phyloP scores from a whole-genome alignment of 495 filamentous ascomycete genomes.

The Aspergillus campestris region DNA sequence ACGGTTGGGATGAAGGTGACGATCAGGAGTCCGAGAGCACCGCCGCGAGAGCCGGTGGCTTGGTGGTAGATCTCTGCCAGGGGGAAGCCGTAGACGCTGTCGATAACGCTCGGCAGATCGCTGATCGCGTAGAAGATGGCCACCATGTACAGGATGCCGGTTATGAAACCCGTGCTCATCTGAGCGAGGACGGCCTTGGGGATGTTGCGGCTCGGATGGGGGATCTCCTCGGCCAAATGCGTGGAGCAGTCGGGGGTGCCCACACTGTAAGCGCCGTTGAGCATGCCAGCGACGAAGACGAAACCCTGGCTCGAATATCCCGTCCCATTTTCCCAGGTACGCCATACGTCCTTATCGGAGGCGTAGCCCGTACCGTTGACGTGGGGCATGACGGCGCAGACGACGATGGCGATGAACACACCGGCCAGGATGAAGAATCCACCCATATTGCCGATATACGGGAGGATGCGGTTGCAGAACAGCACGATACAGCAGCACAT shows the following conservation, averaged over 20 bases:
- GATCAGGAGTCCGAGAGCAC: conserved; percentile 50
- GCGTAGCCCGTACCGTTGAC: conserved; percentile 40
- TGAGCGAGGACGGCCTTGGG: conserved; percentile 47
- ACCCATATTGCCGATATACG: conserved; percentile 56
- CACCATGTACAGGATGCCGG: conserved; percentile 42
- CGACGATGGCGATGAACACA: conserved; percentile 62
- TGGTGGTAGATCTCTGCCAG: conserved; percentile 72
- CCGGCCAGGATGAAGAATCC: conserved; percentile 65
- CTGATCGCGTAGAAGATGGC: conserved; percentile 46
- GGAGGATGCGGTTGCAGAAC: conserved; percentile 62
- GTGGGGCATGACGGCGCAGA: conserved; percentile 65
- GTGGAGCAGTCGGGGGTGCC: conserved; percentile 70
- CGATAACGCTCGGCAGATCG: conserved; percentile 27
- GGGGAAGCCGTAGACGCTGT: conserved; percentile 53
- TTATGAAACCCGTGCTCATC: conserved; percentile 41
- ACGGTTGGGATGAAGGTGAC: conserved; percentile 57
- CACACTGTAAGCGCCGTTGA: conserved; percentile 83
- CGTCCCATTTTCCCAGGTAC: conserved; percentile 53
- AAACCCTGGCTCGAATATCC: conserved; percentile 62
- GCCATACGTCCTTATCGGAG: conserved; percentile 51
- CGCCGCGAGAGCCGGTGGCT: conserved; percentile 59
- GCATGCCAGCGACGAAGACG: conserved; percentile 69
- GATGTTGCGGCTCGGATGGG: conserved; percentile 42
- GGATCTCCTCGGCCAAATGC: conserved; percentile 81
- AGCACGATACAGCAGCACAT: conserved; percentile 54